Percentiles rank a stretch among this genome's conserved stretches.
Evolutionary conservation across 2,329 filamentous ascomycete species (phyloP).

Genomic region (Fusarium citri): DNA sequence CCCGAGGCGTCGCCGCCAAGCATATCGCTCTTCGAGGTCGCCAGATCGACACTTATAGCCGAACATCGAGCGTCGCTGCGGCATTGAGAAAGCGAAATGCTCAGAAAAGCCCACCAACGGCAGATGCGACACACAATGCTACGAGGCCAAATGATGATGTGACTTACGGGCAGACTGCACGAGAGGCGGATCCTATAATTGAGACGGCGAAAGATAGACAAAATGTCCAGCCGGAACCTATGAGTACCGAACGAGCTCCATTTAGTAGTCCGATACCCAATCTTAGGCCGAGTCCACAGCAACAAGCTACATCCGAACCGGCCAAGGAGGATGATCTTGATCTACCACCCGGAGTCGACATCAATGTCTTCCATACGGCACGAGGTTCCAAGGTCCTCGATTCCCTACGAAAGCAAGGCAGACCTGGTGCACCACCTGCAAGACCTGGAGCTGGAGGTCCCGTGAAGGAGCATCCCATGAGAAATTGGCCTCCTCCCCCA

Average conservation of each 20-base stretch:
- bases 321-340: constrained; percentile 47
- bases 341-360: constrained; percentile 55
- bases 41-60: constrained; percentile 64
- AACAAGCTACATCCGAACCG: constrained; percentile 10
- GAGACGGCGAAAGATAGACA: constrained; percentile 15
- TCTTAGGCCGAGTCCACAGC: constrained; percentile 16
- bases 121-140: constrained; percentile 5
- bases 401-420: constrained; percentile 49
- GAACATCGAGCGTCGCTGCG: constrained; percentile 58
- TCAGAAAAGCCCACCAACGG: constrained; percentile 4
- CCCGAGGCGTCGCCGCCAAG: constrained; percentile 73
- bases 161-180: constrained; percentile 26
- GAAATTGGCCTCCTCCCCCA: constrained; percentile 50
- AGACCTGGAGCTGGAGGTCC: constrained; percentile 32
- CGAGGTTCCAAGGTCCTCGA: constrained; percentile 59
- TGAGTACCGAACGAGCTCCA: constrained; percentile 2
- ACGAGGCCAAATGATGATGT: constrained; percentile 8
- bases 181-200: constrained; percentile 11
- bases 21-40: constrained; percentile 68
- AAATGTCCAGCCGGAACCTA: constrained; percentile 12
- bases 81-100: constrained; percentile 48
- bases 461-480: constrained; percentile 54
- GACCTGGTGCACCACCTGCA: constrained; percentile 9
- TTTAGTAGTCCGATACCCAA: constrained; percentile 23
- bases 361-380: constrained; percentile 62